A percentile compares a stretch with the other conserved stretches of the same genome.
Conservation (phyloP, 768 basidiomycete species). For the Panaeolus papilionaceus region DNA sequence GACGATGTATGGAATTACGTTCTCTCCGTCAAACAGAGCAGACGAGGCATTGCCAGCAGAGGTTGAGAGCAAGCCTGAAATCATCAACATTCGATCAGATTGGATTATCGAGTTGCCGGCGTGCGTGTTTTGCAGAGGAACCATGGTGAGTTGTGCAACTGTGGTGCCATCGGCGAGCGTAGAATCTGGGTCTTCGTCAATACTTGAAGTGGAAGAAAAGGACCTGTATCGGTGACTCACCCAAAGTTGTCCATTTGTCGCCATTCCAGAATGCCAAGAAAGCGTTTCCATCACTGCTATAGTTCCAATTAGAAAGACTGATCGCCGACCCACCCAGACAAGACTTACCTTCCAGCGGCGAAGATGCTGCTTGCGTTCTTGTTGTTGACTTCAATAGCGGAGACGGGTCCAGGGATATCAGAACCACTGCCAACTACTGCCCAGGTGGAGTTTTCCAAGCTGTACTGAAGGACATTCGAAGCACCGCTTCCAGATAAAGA, state of each 20-base stretch:
- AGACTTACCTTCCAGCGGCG: slow-evolving; percentile 83
- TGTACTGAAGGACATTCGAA: slow-evolving; percentile 77
- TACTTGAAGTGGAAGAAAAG: not conserved
- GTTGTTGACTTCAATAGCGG: slow-evolving; percentile 86
- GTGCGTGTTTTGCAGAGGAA: slow-evolving; percentile 86
- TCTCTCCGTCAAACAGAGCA: slow-evolving; percentile 86
- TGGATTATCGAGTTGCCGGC: slow-evolving; percentile 73
- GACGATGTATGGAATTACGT: slow-evolving; percentile 82
- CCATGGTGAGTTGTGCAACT: slow-evolving; percentile 87
- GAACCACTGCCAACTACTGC: slow-evolving; percentile 60
- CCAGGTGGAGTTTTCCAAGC: slow-evolving; percentile 81
- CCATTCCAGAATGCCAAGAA: slow-evolving; percentile 93
- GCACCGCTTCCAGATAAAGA: slow-evolving; percentile 64
- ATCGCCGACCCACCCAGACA: not conserved
- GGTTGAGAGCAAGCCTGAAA: slow-evolving; percentile 80
- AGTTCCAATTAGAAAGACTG: not conserved
- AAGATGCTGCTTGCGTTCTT: slow-evolving; percentile 86
- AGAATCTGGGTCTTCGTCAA: slow-evolving; percentile 48
- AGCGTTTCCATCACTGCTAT: slow-evolving; percentile 62
- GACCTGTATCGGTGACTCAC: slow-evolving; percentile 40
- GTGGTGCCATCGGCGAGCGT: slow-evolving; percentile 61
- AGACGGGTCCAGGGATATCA: slow-evolving; percentile 86
- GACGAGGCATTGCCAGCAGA: slow-evolving; percentile 80
- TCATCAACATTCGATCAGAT: slow-evolving; percentile 86
- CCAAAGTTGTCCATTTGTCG: slow-evolving; percentile 69